Conservation (phyloP, 1,284 basidiomycete species). For the Wallemia ichthyophaga region DNA sequence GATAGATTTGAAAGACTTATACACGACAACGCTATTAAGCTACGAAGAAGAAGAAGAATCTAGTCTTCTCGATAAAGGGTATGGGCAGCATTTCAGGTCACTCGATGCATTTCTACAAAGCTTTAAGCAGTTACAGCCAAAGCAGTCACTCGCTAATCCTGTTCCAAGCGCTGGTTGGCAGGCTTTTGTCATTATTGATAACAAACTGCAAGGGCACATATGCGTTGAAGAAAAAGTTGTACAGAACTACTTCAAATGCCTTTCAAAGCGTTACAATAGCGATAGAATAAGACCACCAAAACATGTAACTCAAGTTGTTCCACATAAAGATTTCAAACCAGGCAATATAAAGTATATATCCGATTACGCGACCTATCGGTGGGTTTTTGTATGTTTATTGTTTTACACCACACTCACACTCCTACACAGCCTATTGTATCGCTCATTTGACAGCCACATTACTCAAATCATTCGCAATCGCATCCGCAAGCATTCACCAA, state of each 20-base stretch:
- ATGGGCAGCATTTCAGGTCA: not conserved
- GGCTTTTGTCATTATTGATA: not conserved
- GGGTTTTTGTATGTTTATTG: not conserved
- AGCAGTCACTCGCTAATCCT: not conserved
- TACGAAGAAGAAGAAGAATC: not conserved
- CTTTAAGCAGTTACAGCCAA: not conserved
- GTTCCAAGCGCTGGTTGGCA: not conserved
- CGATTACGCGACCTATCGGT: not conserved
- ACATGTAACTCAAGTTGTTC: not conserved
- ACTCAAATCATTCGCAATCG: not conserved
- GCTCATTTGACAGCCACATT: not conserved
- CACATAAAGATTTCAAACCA: not conserved
- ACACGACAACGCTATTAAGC: not conserved
- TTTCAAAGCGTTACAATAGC: not conserved
- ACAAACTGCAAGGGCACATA: not conserved
- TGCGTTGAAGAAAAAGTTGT: not conserved
- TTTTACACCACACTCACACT: not conserved
- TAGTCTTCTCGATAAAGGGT: not conserved
- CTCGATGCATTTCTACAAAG: not conserved
- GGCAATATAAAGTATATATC: not conserved
- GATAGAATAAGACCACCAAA: not conserved
- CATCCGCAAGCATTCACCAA: not conserved
- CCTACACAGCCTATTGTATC: not conserved
- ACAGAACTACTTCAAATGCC: not conserved
- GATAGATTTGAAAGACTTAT: not conserved